Evolutionary conservation across 2,329 filamentous ascomycete species (phyloP), one percentile per base, ranked within the genome.

Genomic region (Aspergillus bombycis): DNA sequence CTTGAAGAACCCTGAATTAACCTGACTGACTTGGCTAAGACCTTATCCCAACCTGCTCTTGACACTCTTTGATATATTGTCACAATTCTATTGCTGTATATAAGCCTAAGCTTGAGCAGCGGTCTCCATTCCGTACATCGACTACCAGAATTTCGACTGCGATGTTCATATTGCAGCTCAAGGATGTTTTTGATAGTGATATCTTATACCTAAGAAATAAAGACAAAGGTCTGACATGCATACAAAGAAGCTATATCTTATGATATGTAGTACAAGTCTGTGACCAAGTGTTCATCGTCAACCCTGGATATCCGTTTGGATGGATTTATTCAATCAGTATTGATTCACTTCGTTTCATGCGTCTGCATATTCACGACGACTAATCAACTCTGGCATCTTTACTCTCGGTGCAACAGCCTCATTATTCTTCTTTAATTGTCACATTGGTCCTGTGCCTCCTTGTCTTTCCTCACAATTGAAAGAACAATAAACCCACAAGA

Each of bases 401-500:
- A 34, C n/a, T 38, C n/a, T 30, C 46, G 9, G 4, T 28, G 16
- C 21, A 21, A 34, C 28, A 32, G 11, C 16, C 50, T 16, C 52
- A 36, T 43, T 23, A 9, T 48, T 54, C 32, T 16, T 50, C 23
- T 55, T 57, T 34, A 12, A 23, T 45, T 9, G 12, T 9, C 30
- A 28, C 48, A 32, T 19, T 6, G 3, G 21, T 19, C 26, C 26
- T 32, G 46, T n/a, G n/a, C 46, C 1, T 19, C 14, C 26, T 30
- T 41, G 16, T 41, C 38, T 41, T 41, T 52, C 14, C 26, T 30
- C 19, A 52, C 19, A 16, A 48, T 28, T 32, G n/a, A 21, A 52
- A 11, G 48, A 30, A 28, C 26, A 52, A 30, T 1, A 30, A 43
- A 12, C 14, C 34, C 38, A 23, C 70, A 81, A 58, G 45, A 95